These are phyloP conservation scores for Neurospora sp. DNA, from an alignment of 2,329 filamentous ascomycete genomes.

Conservation along the genomic window DNA sequence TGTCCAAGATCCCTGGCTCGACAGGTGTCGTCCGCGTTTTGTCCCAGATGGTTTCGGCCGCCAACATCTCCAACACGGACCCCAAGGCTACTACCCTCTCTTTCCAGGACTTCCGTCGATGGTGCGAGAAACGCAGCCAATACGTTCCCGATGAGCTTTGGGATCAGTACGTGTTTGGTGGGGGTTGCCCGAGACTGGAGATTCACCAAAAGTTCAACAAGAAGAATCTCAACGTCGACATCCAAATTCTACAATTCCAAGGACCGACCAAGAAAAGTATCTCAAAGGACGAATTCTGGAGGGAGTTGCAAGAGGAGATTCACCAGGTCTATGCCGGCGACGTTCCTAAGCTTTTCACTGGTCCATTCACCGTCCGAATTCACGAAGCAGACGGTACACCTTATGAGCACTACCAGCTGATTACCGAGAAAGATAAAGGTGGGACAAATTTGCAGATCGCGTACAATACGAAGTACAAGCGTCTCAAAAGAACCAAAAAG, in stretches of 20 bases:
- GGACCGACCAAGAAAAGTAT: constrained; percentile 30
- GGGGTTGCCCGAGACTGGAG: constrained; percentile 80
- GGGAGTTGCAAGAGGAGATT: constrained; percentile 72
- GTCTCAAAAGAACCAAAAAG: constrained; percentile 81
- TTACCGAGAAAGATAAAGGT: constrained; percentile 70
- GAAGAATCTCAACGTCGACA: constrained; percentile 89
- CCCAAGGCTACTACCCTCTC: constrained; percentile 19
- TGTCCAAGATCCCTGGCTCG: constrained; percentile 80
- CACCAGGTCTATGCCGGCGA: constrained; percentile 59
- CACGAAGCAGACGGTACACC: constrained; percentile 97
- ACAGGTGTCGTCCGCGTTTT: constrained; percentile 78
- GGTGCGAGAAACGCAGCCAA: constrained; percentile 82
- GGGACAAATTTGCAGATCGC: constrained; percentile 79
- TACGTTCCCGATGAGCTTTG: constrained; percentile 85
- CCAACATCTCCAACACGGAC: constrained; percentile 45
- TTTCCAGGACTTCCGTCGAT: constrained; percentile 56
- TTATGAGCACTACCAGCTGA: constrained; percentile 95
- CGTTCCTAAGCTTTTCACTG: constrained; percentile 75
- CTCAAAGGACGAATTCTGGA: constrained; percentile 63
- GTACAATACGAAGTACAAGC: constrained; percentile 98
- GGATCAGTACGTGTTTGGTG: constrained; percentile 81
- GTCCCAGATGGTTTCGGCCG: constrained; percentile 74
- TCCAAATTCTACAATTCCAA: constrained; percentile 75
- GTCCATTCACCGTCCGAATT: constrained; percentile 94
- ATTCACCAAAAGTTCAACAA: constrained; percentile 93